These are phyloP conservation scores for Hyaloscypha bicolor DNA, from an alignment of 495 filamentous ascomycete genomes.

Conservation along the genomic window DNA sequence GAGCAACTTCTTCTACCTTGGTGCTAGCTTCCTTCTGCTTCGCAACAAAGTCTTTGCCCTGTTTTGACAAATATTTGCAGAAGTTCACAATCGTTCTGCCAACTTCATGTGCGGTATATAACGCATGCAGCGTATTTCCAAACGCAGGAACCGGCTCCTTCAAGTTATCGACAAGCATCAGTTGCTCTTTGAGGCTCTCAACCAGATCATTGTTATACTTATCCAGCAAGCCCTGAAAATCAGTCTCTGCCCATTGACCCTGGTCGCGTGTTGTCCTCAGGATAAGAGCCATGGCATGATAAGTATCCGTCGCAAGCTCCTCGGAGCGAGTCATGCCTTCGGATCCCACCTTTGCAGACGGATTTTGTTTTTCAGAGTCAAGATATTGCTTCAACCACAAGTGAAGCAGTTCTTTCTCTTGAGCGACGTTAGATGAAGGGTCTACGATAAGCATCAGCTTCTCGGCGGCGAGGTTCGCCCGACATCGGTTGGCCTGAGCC, in stretches of 20 bases:
- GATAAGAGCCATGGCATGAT: conserved; percentile 33
- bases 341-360: conserved; percentile 23
- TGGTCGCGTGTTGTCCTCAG: conserved; percentile 14
- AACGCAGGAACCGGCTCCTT: conserved; percentile 21
- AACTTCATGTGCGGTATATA: conserved; percentile 28
- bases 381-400: conserved; percentile 40
- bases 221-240: conserved; percentile 17
- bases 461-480: conserved; percentile 20
- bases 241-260: conserved; percentile 16
- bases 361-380: conserved; percentile 35
- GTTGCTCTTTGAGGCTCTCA: conserved; percentile 9
- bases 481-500: conserved; percentile 24
- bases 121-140: conserved; percentile 19
- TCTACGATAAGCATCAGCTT: conserved; percentile 16
- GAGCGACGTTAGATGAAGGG: conserved; percentile 7
- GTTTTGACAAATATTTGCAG: conserved; percentile 15
- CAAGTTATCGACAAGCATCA: neutral
- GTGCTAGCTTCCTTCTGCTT: conserved; percentile 8
- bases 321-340: conserved; percentile 22
- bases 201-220: conserved; percentile 17
- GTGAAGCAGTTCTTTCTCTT: conserved; percentile 38
- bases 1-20: conserved; percentile 5
- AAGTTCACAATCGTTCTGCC: conserved; percentile 9
- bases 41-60: conserved; percentile 13
- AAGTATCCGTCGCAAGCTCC: conserved; percentile 29